Conservation (phyloP, 2,329 filamentous ascomycete genomes). For the Paraphaeosphaeria sporulosa region DNA sequence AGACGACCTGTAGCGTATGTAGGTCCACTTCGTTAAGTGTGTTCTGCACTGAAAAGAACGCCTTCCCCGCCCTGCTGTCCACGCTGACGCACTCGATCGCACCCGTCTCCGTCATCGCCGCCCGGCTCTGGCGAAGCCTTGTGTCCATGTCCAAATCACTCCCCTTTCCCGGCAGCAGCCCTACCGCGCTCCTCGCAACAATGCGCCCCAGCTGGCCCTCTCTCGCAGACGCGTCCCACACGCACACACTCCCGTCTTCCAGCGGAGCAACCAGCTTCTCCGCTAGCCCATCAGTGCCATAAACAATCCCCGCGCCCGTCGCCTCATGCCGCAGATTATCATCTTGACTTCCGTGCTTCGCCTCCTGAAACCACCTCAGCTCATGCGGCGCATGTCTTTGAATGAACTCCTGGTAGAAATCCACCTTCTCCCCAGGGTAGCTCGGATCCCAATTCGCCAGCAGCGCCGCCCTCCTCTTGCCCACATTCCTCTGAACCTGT, state of each 20-base stretch:
- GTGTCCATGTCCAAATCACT: constrained; percentile 52
- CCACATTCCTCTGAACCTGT: constrained; percentile 39
- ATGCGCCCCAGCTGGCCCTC: constrained; percentile 71
- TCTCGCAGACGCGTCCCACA: constrained; percentile 71
- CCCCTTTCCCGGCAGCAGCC: constrained; percentile 69
- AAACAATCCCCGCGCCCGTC: constrained; percentile 73
- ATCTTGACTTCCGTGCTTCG: constrained; percentile 52
- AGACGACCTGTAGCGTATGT: constrained; percentile 72
- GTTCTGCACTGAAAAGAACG: constrained; percentile 82
- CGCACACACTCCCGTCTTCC: constrained; percentile 84
- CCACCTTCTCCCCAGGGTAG: constrained; percentile 73
- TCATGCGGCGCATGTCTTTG: constrained; percentile 78
- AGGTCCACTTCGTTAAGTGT: constrained; percentile 84
- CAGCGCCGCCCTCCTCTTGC: constrained; percentile 61
- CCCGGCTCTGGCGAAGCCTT: constrained; percentile 52
- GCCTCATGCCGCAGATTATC: constrained; percentile 66
- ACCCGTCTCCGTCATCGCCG: constrained; percentile 73
- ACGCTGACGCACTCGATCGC: constrained; percentile 86
- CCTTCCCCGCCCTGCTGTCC: constrained; percentile 70
- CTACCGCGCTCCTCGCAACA: constrained; percentile 69
- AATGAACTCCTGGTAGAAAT: constrained; percentile 91
- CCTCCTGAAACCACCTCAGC: constrained; percentile 78
- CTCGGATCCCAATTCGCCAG: constrained; percentile 85
- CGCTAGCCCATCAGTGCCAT: constrained; percentile 62
- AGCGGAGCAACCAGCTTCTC: constrained; percentile 76